Base-by-base conservation (phyloP, 768 basidiomycete species). In the Tricholoma hemisulphureum region DNA sequence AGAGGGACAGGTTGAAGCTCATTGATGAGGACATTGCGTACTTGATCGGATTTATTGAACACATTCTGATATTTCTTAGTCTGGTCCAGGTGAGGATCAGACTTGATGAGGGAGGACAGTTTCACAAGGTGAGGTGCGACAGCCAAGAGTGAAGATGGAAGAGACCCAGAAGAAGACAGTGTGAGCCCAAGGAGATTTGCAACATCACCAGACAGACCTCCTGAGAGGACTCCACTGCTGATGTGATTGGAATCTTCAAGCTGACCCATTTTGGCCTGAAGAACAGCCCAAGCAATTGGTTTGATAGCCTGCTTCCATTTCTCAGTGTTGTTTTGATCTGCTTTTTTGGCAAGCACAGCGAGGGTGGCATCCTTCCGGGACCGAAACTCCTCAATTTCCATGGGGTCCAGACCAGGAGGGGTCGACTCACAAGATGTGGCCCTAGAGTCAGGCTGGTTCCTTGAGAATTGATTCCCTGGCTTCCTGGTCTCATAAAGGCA, bases 41-140 rank as follows among this genome's bases (percentile, higher is more conserved):
- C 50, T 46, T 59, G 54, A 13, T 63, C 59, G 0, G 51, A 14
- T 0, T 41, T 45, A 39, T 21, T 9, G 29, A 37, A 61, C 1
- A 58, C 55, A 6, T 20, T 21, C 1, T 55, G 53, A 14, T 57
- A 32, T 14, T 57, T 49, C 37, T 52, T 43, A 4, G 64, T 63
- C 23, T 39, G 35, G 6, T 63, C 58, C 21, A 65, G 56, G 18
- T 65, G 59, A 39, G 61, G 54, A 23, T 65, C 61, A 11, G 60
- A 53, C 20, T 37, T 51, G 13, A 57, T 3, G 20, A 32, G 28
- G 8, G 48, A 56, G 1, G 49, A 23, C 16, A 58, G 41, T 18
- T 55, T 37, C 4, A 49, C 57, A 5, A 65, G 59, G 43, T 65
- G 64, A 20, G 64, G 64, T 5, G 62, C 64, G 16, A 49, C 52